Evolutionary conservation across 164 flowering plant genomes (phyloP), one percentile per base, ranked within the genome.

Genomic region (Stephania japonica): DNA sequence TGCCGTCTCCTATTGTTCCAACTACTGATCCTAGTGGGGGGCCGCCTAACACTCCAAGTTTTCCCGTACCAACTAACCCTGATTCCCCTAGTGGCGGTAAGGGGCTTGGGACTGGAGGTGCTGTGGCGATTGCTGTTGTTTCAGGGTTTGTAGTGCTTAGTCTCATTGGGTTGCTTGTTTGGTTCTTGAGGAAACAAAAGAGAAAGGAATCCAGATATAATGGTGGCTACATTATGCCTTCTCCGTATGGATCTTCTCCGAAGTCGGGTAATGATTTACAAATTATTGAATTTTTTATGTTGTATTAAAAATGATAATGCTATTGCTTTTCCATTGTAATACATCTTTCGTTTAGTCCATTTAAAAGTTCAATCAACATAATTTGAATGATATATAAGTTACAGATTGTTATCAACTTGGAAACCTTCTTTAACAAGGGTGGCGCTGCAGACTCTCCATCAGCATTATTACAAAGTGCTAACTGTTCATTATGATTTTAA

Each of bases 201-300:
- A 87, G 74, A 74, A 83, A 81, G 77, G 71, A 18, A 59, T 65
- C 87, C 69, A 82, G 81, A 69, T 78, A 72, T 61, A 74, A 75
- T 75, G 85, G 84, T 70, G 87, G 80, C 62, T 78, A 87, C 73
- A 70, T 83, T 64, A 75, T 82, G 83, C 89, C 97, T 75, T 80
- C 88, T 19, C 82, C 87, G 0, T 7, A 27, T 14, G 85, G 77
- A 26, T 84, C 87, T 62, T 87, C 91, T 38, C 86, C 84, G 5
- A 74, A 49, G 72, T 76, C 97, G 75, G 92, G 97, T 91, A 77
- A 69, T 69, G 65, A 24, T 70, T 42, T 26, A 62, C 44, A 72
- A 50, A 11, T 56, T 26, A 42, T 69, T 44, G 49, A 2, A 61
- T 65, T 56, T 26, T 16, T 59, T 24, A 59, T 59, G 21, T 59